These are phyloP conservation scores for Hypoxylon fuscum DNA, from an alignment of 495 filamentous ascomycete species.

Conservation along the genomic window DNA sequence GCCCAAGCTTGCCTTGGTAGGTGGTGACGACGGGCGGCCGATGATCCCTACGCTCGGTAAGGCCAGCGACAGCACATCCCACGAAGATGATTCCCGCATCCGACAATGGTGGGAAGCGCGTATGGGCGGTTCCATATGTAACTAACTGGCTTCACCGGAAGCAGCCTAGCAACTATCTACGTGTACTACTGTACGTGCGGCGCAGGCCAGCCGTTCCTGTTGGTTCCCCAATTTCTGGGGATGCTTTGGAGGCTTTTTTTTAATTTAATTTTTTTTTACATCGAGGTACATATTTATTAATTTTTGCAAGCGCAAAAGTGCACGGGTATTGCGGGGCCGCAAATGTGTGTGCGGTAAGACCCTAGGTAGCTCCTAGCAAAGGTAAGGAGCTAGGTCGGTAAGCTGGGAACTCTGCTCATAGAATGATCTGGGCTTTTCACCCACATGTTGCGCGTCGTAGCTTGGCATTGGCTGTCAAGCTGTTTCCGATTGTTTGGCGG, in stretches of 20 bases:
- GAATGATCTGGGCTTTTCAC: slow-evolving; percentile 23
- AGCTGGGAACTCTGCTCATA: slow-evolving; percentile 15
- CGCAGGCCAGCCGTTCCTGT: slow-evolving; percentile 21
- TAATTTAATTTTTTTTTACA: background rate
- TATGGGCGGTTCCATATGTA: background rate
- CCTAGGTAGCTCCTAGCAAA: slow-evolving; percentile 1
- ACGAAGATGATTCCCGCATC: slow-evolving; percentile 35
- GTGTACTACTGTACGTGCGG: slow-evolving; percentile 14
- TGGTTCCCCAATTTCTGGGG: slow-evolving; percentile 23
- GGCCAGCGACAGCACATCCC: slow-evolving; percentile 36
- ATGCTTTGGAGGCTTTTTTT: background rate
- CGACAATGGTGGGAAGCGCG: slow-evolving; percentile 4
- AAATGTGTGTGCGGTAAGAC: too few species aligned
- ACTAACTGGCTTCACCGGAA: background rate
- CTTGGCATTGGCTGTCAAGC: slow-evolving; percentile 28
- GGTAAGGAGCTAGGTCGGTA: background rate
- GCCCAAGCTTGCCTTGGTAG: too few species aligned
- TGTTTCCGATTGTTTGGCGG: slow-evolving; percentile 26
- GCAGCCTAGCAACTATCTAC: slow-evolving; percentile 21
- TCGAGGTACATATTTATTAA: too few species aligned
- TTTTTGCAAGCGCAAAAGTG: background rate
- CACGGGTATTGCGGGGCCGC: slow-evolving; percentile 4
- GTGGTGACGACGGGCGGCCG: too few species aligned
- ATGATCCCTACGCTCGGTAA: too few species aligned
- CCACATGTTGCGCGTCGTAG: slow-evolving; percentile 27